Base-by-base conservation (phyloP, 1,284 basidiomycete genomes). In the Golubevia pallescens region DNA sequence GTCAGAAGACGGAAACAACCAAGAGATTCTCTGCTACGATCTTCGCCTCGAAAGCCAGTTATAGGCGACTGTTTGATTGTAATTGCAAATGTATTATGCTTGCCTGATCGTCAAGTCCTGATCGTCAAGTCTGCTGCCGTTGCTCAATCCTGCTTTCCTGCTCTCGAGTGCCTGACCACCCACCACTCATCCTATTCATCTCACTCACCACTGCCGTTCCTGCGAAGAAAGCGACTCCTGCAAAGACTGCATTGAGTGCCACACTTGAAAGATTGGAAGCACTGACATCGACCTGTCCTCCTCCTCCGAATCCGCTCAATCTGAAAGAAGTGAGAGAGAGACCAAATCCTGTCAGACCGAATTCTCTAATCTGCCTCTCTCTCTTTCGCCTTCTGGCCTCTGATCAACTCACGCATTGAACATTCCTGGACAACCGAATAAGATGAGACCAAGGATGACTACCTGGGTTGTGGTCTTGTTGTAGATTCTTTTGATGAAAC, bases 211-310 rank as follows among this genome's bases (percentile, higher is more conserved):
- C 42, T 48, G 42, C 42, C 8, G 42, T 48, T n/a, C 79, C 79
- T 5, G 71, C 66, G 55, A 80, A 78, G 68, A 78, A 81, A 51
- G 74, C 74, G 58, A 79, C 70, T 56, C 48, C 71, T 21, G 77
- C 70, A 51, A 81, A 81, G 63, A 62, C 66, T 42, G 75, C 71
- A 70, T 80, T 79, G 19, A 81, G 71, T 6, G 78, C 78, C 14
- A 78, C 57, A 38, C 66, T 66, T 2, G 77, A 67, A 53, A 73
- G 71, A 66, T 69, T 71, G 23, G 68, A 66, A 14, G 69, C 70
- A 21, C 61, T 57, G 0, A 71, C 16, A 16, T 48, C 42, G 42
- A 48, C 42, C 53, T 77, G 77, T 23, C 77, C 78, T 20, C 77
- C 78, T 3, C 78, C 78, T 34, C 78, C 78, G 4, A 80, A 48